Evolutionary conservation across 768 basidiomycete species (phyloP), one percentile per base, ranked within the genome.

Genomic region (Rhizopogon vesiculosus): DNA sequence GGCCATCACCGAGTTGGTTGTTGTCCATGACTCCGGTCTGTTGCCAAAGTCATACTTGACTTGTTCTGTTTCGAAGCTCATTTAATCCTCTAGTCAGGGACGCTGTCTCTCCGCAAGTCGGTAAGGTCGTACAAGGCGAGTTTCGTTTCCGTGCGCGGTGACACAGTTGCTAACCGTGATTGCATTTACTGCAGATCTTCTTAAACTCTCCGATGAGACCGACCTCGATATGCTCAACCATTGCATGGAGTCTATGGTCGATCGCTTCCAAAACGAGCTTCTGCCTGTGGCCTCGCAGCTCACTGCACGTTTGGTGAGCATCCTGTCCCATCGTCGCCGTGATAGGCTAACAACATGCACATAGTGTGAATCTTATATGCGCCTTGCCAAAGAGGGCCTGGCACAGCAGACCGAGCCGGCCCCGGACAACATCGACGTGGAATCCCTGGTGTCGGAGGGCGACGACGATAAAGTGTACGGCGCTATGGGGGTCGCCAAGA

Each of bases 151-250:
- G 28, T 42, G 7, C 49, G 6, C 25, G 16, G 19, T 15, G 29
- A 7, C 2, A 25, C 2, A 10, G 12, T n/a, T 40, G n/a, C 19
- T 57, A 18, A 33, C 19, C 33, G 49, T 33, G n/a, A 52, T 39
- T 19, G 44, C 50, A 50, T 54, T 46, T 12, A 51, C 29, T 4
- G 13, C 58, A 91, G 91, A 89, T 66, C 75, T 94, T n/a, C 79
- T 94, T 62, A 91, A 91, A 68, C 78, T 96, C 43, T 85, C 89
- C n/a, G 89, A 93, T 66, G 90, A 94, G 71, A 92, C 91, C 44
- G 93, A 95, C 67, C 74, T 96, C 43, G 92, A 95, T 66, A 79
- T 91, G 46, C 76, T 94, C 54, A 92, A 91, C 64, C 77, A 75
- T 58, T 82, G 87, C 63, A 91, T 93, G 86, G 89, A 92, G 63